phyloP scores from a whole-genome alignment of 2,329 filamentous ascomycete species.

The Amauroascus verrucosus region DNA sequence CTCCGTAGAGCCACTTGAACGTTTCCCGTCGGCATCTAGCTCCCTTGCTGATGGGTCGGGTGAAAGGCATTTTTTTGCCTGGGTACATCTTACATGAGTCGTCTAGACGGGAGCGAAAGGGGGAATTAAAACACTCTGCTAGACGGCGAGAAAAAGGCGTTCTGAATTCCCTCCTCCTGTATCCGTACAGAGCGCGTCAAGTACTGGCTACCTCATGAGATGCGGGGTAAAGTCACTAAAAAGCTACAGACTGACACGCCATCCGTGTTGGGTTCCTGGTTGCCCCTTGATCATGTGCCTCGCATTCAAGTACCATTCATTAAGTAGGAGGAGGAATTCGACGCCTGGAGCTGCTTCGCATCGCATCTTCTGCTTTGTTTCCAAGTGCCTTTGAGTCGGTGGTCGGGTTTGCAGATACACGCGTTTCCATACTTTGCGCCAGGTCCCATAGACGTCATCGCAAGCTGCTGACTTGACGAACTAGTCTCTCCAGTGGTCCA shows the following conservation, averaged over 20 bases:
- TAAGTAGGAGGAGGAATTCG: too few relatives aligned
- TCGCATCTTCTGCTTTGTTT: too few relatives aligned
- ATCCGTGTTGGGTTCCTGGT: constrained; percentile 2
- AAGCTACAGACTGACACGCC: constrained; percentile 2
- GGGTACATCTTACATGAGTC: too few relatives aligned
- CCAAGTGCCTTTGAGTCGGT: too few relatives aligned
- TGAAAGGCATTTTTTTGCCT: not conserved
- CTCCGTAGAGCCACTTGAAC: not conserved
- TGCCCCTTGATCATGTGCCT: constrained; percentile 2
- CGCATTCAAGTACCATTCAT: not conserved
- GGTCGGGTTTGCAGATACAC: too few relatives aligned
- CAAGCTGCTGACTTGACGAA: not conserved
- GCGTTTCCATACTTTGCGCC: too few relatives aligned
- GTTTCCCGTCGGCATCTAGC: not conserved
- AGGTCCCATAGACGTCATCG: not conserved
- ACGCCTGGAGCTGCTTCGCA: too few relatives aligned
- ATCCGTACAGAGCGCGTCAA: not conserved
- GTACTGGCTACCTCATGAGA: not conserved
- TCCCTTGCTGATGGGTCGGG: not conserved
- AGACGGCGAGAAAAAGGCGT: not conserved
- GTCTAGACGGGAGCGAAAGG: too few relatives aligned
- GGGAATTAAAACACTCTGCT: too few relatives aligned
- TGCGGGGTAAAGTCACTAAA: constrained; percentile 4
- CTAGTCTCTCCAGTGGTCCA: not conserved
- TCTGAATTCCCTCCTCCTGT: not conserved